A percentile compares a stretch with the other conserved stretches of the same genome.
These are phyloP conservation scores for Wallacemonas collosoma DNA, from an alignment of 208 protist genomes.

Conservation along the genomic window DNA sequence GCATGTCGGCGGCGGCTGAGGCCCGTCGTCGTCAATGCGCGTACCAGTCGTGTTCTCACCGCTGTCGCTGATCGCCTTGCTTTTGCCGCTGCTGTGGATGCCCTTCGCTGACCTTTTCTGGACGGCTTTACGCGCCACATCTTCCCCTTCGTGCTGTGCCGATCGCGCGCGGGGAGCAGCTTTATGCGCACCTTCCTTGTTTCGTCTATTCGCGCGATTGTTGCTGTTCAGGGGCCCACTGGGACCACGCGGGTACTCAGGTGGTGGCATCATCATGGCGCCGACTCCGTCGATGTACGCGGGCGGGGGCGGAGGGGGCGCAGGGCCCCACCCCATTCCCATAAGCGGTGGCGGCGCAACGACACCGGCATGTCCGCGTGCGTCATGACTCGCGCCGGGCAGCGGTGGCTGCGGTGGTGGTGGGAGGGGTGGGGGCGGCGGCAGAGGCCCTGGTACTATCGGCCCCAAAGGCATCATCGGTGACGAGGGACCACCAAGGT, in stretches of 20 bases:
- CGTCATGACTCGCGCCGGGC: no score
- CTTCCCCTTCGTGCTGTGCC: no score
- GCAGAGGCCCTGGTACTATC: not conserved
- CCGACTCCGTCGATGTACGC: not conserved
- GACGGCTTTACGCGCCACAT: no score
- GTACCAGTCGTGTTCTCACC: no score
- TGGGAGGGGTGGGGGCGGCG: not conserved
- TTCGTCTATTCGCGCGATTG: slow-evolving; percentile 2
- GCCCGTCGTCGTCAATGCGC: no score
- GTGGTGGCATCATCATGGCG: not conserved
- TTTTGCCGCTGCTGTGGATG: no score
- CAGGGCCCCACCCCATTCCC: not conserved
- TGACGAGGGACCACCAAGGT: not conserved
- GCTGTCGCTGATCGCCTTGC: no score
- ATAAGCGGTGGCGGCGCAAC: not conserved
- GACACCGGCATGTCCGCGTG: not conserved
- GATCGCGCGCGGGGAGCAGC: not conserved
- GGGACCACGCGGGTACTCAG: slow-evolving; percentile 4
- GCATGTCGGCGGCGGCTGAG: no score
- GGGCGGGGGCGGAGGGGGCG: not conserved
- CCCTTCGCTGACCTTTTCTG: no score
- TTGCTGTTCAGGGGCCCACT: not conserved
- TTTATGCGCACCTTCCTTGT: not conserved
- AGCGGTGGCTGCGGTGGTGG: no score
- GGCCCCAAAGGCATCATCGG: not conserved